These are phyloP conservation scores for Bullera alba DNA, from an alignment of 768 basidiomycete genomes.

Conservation along the genomic window DNA sequence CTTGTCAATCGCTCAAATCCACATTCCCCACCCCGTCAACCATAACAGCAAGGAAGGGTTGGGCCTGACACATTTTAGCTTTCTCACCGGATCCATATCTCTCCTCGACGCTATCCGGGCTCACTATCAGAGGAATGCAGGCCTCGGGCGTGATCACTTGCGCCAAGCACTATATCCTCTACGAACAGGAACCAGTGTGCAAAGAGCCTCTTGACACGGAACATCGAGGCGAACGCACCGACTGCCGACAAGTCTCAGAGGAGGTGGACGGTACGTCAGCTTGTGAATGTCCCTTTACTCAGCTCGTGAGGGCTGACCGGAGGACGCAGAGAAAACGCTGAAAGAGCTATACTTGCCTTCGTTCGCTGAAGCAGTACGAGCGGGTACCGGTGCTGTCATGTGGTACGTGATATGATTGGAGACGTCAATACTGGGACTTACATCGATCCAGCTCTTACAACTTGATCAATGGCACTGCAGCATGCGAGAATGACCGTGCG, in stretches of 20 bases:
- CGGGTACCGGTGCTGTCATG: slow-evolving; percentile 44
- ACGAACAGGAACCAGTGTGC: slow-evolving; percentile 43
- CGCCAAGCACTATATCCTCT: slow-evolving; percentile 43
- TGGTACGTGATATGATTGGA: slow-evolving; percentile 20
- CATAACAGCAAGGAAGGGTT: too few species aligned
- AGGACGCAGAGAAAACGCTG: slow-evolving; percentile 35
- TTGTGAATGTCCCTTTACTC: neutral
- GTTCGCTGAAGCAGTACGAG: slow-evolving; percentile 46
- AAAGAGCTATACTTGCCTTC: slow-evolving; percentile 46
- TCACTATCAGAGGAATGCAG: slow-evolving; percentile 36
- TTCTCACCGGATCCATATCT: slow-evolving; percentile 39
- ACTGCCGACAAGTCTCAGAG: slow-evolving; percentile 26
- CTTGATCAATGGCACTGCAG: slow-evolving; percentile 44
- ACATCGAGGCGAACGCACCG: slow-evolving; percentile 25
- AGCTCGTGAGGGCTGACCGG: neutral
- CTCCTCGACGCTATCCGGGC: slow-evolving; percentile 31
- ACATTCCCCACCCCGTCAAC: slow-evolving; percentile 4
- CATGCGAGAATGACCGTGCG: slow-evolving; percentile 39
- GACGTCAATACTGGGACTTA: neutral
- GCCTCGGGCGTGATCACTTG: slow-evolving; percentile 28
- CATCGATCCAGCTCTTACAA: slow-evolving; percentile 29
- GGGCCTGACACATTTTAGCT: slow-evolving; percentile 20
- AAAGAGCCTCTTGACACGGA: slow-evolving; percentile 18
- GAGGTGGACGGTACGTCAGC: slow-evolving; percentile 24
- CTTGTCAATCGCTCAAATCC: slow-evolving; percentile 1